Base-by-base conservation (phyloP, 148 eudicot species). In the Chenopodium album region DNA sequence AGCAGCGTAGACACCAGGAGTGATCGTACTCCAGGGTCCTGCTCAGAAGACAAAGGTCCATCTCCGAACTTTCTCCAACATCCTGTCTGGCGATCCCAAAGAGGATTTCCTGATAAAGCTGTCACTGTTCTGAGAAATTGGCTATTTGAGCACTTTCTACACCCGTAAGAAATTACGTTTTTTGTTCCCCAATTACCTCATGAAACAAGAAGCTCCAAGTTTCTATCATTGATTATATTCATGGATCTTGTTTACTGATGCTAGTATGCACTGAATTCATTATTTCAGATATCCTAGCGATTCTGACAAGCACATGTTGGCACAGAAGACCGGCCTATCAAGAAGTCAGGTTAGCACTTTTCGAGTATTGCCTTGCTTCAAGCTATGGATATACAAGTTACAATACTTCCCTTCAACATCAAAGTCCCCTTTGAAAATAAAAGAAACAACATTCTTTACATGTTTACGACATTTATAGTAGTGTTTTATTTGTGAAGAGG, bases 81-180 rank as follows among this genome's bases (percentile, higher is more conserved):
- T 68, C 88, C 90, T 48, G 85, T 77, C 10, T 88, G 90, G 90
- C 79, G 88, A 73, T 84, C 90, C 44, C 90, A 88, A 73, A 82
- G 90, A 79, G 90, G 90, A 16, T 88, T 88, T 75, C 90, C 90
- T 0, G 90, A 88, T 75, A 88, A 84, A 82, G 90, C 90, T 13
- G 90, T 88, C 4, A 66, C 85, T 77, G 90, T 88, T 64, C 84
- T 88, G 8, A 76, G 82, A 66, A 84, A 88, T 64, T 88, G 90
- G 90, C 76, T 88, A 22, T 88, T 86, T 65, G 90, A 88, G 32
- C 87, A 88, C 82, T 88, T 88, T 70, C 56, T 88, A 9, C 90
- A 88, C 44, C 90, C 90, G 90, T 88, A 88, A 81, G 90, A 0
- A 75, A 1, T 37, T 37, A 65, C 14, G 19, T 81, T n/a, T 16